A percentile compares a stretch with the other conserved stretches of the same genome.
Conservation (phyloP, 441 rosid genomes). For the Erodium chrysanthum region DNA sequence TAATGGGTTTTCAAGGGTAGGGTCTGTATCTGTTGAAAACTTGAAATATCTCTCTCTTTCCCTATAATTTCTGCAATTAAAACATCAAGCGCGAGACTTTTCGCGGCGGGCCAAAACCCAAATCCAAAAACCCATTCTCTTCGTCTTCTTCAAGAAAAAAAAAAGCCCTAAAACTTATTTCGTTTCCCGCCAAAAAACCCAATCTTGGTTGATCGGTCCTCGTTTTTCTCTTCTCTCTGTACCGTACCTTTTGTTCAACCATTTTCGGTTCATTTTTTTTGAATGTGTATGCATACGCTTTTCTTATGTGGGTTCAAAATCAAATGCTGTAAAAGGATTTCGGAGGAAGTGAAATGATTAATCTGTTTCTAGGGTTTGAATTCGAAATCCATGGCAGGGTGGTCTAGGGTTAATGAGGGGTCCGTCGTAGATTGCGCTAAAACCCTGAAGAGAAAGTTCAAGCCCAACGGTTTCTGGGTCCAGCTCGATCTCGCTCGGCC, state of each 20-base stretch:
- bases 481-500: constrained; percentile 17
- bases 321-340: no score
- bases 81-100: no score
- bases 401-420: constrained; percentile 41
- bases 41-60: constrained; percentile 22
- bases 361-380: constrained; percentile 36
- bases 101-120: no score
- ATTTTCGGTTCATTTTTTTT: not conserved
- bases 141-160: not conserved
- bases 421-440: constrained; percentile 23
- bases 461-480: constrained; percentile 14
- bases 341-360: not conserved
- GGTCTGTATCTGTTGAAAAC: constrained; percentile 32
- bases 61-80: no score
- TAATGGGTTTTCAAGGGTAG: constrained; percentile 15
- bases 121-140: not conserved
- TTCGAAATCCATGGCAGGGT: constrained; percentile 55
- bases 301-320: no score
- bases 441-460: not conserved
- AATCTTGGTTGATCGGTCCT: not conserved
- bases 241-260: not conserved
- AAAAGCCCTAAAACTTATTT: not conserved
- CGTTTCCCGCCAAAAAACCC: constrained; percentile 8
- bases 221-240: not conserved
- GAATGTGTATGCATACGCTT: no score